Conservation (phyloP, 2,329 filamentous ascomycete species). For the Emergomyces africanus region DNA sequence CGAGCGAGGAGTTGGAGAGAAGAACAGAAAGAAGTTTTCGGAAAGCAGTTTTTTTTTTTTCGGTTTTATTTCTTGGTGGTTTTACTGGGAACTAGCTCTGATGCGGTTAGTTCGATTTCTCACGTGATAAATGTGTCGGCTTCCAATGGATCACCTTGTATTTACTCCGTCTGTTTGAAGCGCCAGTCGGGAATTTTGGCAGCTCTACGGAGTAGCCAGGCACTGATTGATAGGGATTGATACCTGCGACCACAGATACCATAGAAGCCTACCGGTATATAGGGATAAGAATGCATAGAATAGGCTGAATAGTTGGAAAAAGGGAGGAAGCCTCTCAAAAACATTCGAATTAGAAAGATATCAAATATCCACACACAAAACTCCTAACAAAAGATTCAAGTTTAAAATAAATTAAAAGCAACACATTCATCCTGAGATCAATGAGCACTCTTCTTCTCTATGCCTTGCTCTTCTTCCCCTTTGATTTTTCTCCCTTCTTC, state of each 20-base stretch:
- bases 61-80: background rate
- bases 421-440: background rate
- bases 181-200: too few relatives aligned
- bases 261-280: too few relatives aligned
- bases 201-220: background rate
- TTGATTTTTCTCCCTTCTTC: conserved; percentile 6
- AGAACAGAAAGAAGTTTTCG: conserved; percentile 16
- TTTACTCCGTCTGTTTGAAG: too few relatives aligned
- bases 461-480: conserved; percentile 19
- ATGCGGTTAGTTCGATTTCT: background rate
- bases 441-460: background rate
- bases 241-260: background rate
- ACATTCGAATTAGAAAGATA: background rate
- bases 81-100: background rate
- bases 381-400: background rate
- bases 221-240: background rate
- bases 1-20: conserved; percentile 73
- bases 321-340: background rate
- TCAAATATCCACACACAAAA: background rate
- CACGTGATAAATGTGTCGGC: background rate
- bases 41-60: conserved; percentile 9
- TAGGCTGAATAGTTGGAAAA: background rate
- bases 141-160: too few relatives aligned
- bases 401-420: background rate
- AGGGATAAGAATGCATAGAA: background rate